These are phyloP conservation scores for Citrus maxima DNA, from an alignment of 345 rosid species.

Conservation along the genomic window DNA sequence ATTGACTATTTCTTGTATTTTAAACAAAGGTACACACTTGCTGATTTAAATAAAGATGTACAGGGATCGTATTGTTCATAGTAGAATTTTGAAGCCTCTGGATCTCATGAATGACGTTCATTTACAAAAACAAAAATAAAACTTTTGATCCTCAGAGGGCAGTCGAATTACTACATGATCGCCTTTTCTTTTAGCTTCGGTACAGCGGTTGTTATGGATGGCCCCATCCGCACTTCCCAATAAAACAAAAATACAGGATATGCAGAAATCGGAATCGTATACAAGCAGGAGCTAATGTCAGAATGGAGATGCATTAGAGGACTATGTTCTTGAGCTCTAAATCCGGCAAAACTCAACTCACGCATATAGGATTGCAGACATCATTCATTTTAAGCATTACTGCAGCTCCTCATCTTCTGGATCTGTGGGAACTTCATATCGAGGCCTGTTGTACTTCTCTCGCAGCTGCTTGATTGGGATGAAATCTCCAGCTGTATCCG, in stretches of 20 bases:
- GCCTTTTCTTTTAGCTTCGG: background rate
- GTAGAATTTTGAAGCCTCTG: background rate
- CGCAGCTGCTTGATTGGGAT: conserved; percentile 90
- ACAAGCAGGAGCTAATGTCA: background rate
- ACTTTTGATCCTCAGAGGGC: background rate
- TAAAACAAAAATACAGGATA: background rate
- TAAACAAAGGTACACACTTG: background rate
- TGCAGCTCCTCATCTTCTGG: conserved; percentile 48
- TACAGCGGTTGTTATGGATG: background rate
- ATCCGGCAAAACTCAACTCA: background rate
- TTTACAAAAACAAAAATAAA: background rate
- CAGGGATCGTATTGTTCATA: background rate
- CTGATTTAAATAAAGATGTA: background rate
- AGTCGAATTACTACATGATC: background rate
- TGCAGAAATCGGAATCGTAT: background rate
- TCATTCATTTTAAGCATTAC: conserved; percentile 18
- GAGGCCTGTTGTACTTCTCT: conserved; percentile 71
- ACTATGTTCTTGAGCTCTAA: background rate
- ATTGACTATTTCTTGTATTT: background rate
- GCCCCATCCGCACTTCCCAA: background rate
- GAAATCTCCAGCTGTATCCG: conserved; percentile 84
- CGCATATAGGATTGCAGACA: background rate
- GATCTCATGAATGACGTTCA: background rate
- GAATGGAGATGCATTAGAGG: background rate
- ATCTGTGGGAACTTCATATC: conserved; percentile 67